Percentiles rank a stretch among this genome's conserved stretches.
These are phyloP conservation scores for Neurospora terricola DNA, from an alignment of 495 filamentous ascomycete genomes.

Conservation along the genomic window DNA sequence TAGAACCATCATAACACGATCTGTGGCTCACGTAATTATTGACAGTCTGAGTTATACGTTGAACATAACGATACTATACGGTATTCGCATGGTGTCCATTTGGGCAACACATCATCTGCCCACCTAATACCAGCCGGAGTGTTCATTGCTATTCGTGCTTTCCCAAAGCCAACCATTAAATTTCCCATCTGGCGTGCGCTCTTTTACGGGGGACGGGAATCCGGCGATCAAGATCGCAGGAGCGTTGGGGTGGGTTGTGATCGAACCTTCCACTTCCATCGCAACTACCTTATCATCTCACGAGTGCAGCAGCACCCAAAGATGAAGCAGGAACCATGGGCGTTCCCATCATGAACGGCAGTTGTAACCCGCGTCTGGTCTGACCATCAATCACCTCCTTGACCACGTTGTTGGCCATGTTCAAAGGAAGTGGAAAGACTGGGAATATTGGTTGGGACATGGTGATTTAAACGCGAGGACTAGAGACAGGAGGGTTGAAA, in stretches of 20 bases:
- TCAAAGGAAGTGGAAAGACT: not conserved
- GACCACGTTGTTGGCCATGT: not conserved
- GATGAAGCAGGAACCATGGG: not conserved
- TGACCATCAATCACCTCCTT: not conserved
- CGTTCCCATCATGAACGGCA: not conserved
- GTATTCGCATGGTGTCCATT: not conserved
- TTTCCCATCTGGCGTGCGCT: not conserved
- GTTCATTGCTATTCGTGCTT: not conserved
- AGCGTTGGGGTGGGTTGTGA: not conserved
- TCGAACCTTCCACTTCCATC: not conserved
- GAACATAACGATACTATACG: not conserved
- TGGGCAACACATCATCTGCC: not conserved
- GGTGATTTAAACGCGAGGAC: not conserved
- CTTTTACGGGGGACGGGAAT: not conserved
- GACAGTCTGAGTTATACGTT: not conserved
- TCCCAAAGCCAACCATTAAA: not conserved
- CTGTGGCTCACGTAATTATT: no score
- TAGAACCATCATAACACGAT: not conserved
- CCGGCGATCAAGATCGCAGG: not conserved
- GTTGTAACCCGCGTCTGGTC: not conserved
- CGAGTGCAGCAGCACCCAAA: not conserved
- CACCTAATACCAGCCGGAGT: not conserved
- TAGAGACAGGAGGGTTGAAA: not conserved
- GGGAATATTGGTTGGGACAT: not conserved
- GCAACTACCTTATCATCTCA: not conserved